A percentile compares a stretch with the other conserved stretches of the same genome.
These are phyloP conservation scores for Eucalyptus curtisii DNA, from an alignment of 345 rosid genomes.

Conservation along the genomic window DNA sequence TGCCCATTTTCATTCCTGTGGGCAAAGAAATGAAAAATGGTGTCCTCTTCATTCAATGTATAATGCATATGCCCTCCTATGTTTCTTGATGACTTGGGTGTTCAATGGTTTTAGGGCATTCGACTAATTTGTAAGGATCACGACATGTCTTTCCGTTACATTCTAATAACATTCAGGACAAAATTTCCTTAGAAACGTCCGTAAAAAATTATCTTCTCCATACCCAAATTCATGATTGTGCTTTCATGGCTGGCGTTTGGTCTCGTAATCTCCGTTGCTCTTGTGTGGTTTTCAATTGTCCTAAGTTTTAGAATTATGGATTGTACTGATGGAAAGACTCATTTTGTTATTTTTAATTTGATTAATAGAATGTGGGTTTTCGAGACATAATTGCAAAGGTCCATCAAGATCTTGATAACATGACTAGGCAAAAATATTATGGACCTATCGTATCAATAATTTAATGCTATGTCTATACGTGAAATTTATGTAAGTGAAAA, in stretches of 20 bases:
- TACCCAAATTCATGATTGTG: background rate
- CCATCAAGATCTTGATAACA: background rate
- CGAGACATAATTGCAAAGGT: background rate
- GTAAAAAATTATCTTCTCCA: fast-evolving
- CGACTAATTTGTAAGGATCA: background rate
- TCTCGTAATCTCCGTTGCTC: fast-evolving
- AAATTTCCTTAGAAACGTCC: fast-evolving
- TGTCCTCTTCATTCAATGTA: background rate
- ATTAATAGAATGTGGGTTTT: background rate
- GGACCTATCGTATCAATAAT: background rate
- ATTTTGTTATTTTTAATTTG: background rate
- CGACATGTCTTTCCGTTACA: fast-evolving
- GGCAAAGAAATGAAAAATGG: background rate
- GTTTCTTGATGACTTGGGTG: background rate
- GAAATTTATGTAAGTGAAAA: background rate
- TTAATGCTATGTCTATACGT: background rate
- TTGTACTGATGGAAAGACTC: background rate
- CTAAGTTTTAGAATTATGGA: background rate
- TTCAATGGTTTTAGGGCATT: background rate
- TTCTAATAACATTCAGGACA: fast-evolving
- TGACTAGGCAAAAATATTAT: background rate
- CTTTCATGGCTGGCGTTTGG: fast-evolving
- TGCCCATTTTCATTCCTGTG: background rate
- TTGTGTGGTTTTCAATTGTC: fast-evolving
- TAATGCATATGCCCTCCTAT: background rate